A percentile compares a stretch with the other conserved stretches of the same genome.
Conservation (phyloP, 1,284 basidiomycete genomes). For the Mycosarcoma mackinlayi region DNA sequence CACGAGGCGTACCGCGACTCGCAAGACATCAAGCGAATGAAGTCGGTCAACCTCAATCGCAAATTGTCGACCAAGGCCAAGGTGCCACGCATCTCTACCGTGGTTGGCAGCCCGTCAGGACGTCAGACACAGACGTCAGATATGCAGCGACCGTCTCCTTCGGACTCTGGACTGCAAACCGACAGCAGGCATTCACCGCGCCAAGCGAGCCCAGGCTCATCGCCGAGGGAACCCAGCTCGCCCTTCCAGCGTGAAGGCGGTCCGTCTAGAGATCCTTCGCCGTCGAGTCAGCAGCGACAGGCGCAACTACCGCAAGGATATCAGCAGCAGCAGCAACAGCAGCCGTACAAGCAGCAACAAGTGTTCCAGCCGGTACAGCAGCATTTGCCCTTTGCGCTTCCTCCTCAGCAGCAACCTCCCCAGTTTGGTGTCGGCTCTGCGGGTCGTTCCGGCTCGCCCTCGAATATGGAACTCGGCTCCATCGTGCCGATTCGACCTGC, state of each 20-base stretch:
- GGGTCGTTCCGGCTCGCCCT: slow-evolving; percentile 33
- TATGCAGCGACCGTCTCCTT: slow-evolving; percentile 45
- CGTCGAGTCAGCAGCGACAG: slow-evolving; percentile 18
- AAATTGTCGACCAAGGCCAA: slow-evolving; percentile 92
- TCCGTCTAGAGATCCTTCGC: slow-evolving; percentile 37
- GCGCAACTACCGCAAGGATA: slow-evolving; percentile 27
- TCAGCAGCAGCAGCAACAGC: slow-evolving; percentile 35
- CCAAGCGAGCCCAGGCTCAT: slow-evolving; percentile 29
- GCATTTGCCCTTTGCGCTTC: slow-evolving; percentile 38
- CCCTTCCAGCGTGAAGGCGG: slow-evolving; percentile 31
- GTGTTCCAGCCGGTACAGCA: slow-evolving; percentile 41
- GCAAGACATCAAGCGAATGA: slow-evolving; percentile 91
- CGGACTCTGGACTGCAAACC: slow-evolving; percentile 34
- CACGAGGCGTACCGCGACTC: slow-evolving; percentile 80
- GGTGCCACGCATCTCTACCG: slow-evolving; percentile 90
- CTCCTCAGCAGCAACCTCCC: slow-evolving; percentile 65
- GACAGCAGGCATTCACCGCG: slow-evolving; percentile 40
- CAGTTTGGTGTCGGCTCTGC: slow-evolving; percentile 22
- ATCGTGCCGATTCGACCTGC: slow-evolving; percentile 76
- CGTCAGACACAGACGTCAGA: slow-evolving; percentile 49
- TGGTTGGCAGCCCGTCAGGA: slow-evolving; percentile 92
- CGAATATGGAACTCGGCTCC: slow-evolving; percentile 38
- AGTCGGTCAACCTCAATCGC: slow-evolving; percentile 83
- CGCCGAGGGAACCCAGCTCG: slow-evolving; percentile 32
- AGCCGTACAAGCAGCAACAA: slow-evolving; percentile 25